Evolutionary conservation across 202 grass and related monocot genomes (phyloP).

Genomic region (Saccharum hybrid): DNA sequence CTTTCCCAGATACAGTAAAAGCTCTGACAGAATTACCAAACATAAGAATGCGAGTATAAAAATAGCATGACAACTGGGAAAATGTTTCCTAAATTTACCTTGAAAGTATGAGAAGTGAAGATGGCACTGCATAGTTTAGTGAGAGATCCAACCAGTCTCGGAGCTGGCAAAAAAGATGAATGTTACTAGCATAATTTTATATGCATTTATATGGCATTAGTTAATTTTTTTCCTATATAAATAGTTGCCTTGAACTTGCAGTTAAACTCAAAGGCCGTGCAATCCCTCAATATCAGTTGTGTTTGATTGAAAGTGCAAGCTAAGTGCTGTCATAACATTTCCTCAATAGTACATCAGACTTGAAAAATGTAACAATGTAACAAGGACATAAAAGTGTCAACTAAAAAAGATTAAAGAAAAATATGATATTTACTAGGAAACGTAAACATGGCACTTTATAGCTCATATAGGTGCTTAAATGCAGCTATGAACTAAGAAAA

Average conservation of each 20-base stretch:
- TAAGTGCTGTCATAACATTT: constrained; percentile 30
- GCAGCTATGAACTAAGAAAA: neutral
- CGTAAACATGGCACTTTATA: constrained; percentile 6
- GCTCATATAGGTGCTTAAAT: constrained; percentile 24
- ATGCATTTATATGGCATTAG: constrained; percentile 27
- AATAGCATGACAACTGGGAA: constrained; percentile 24
- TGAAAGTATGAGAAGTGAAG: constrained; percentile 97
- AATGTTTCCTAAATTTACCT: constrained; percentile 61
- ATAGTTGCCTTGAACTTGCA: neutral
- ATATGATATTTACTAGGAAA: constrained; percentile 35
- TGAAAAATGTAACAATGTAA: constrained; percentile 22
- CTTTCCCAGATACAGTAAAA: constrained; percentile 92
- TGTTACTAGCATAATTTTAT: constrained; percentile 33
- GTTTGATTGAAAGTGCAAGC: constrained; percentile 36
- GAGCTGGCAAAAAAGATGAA: constrained; percentile 63
- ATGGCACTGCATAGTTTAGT: constrained; percentile 89
- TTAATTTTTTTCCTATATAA: neutral
- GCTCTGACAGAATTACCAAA: constrained; percentile 64
- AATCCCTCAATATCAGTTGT: constrained; percentile 16
- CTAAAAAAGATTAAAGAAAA: constrained; percentile 30
- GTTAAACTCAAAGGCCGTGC: neutral
- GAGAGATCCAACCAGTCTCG: constrained; percentile 96
- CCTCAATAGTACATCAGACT: constrained; percentile 23
- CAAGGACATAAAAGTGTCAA: constrained; percentile 25
- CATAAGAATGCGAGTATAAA: constrained; percentile 25